phyloP scores from a whole-genome alignment of 2,329 filamentous ascomycete genomes.

The Macroventuria anomochaeta region DNA sequence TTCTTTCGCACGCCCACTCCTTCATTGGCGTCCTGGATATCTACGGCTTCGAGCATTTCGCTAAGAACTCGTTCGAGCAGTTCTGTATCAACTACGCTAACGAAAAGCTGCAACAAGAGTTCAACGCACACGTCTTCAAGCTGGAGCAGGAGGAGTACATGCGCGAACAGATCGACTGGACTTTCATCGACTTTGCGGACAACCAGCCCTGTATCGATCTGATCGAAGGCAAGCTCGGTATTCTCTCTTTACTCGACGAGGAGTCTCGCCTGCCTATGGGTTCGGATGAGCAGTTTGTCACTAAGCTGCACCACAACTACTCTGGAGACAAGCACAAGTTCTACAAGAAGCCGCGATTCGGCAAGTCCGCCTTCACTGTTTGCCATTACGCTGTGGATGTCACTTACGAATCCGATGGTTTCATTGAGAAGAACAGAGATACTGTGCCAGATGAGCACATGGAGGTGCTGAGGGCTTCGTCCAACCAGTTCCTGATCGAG shows the following conservation, averaged over 20 bases:
- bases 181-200: constrained; percentile 98
- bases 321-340: constrained; percentile 90
- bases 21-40: constrained; percentile 99
- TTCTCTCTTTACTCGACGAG: constrained; percentile 90
- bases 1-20: constrained; percentile 78
- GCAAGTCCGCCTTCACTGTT: constrained; percentile 96
- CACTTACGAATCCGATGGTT: constrained; percentile 97
- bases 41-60: constrained; percentile 98
- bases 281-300: constrained; percentile 95
- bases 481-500: constrained; percentile 81
- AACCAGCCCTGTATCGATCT: constrained; percentile 99
- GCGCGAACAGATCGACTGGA: constrained; percentile 97
- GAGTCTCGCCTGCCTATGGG: constrained; percentile 97
- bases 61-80: constrained; percentile 99
- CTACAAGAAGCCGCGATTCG: constrained; percentile 98
- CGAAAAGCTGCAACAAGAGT: constrained; percentile 98
- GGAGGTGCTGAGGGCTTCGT: constrained; percentile 84
- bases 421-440: constrained; percentile 99
- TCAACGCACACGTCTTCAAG: constrained; percentile 99
- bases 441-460: constrained; percentile 98
- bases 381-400: constrained; percentile 98
- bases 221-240: constrained; percentile 95
- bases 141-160: constrained; percentile 98
- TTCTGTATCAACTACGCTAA: constrained; percentile 99
- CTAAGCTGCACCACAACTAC: constrained; percentile 94